phyloP scores from a whole-genome alignment of 192 early-diverging fungal species.

The Coemansia sp. region DNA sequence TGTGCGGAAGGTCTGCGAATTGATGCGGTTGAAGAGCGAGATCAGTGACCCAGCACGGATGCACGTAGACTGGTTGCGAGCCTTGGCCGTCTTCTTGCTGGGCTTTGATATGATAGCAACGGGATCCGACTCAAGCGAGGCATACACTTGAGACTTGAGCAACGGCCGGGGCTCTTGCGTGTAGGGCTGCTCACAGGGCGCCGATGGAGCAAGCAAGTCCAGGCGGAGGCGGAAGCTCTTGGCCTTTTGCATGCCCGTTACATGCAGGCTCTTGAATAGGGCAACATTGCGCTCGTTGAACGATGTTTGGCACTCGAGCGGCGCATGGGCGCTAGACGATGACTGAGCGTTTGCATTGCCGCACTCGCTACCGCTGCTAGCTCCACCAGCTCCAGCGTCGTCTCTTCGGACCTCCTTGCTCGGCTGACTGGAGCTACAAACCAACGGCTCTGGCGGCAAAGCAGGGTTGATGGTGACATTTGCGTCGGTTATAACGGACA shows the following conservation, averaged over 20 bases:
- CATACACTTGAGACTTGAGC: constrained; percentile 55
- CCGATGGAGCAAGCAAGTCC: constrained; percentile 58
- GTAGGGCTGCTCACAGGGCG: constrained; percentile 15
- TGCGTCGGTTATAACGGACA: constrained; percentile 66
- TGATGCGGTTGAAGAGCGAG: constrained; percentile 89
- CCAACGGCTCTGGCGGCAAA: neutral
- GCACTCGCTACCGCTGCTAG: constrained; percentile 5
- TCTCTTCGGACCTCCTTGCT: neutral
- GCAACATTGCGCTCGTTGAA: constrained; percentile 60
- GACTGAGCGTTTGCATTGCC: neutral
- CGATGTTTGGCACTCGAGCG: constrained; percentile 54
- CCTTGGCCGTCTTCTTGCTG: constrained; percentile 88
- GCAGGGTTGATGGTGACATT: constrained; percentile 53
- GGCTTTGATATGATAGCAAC: constrained; percentile 93
- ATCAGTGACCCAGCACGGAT: constrained; percentile 77
- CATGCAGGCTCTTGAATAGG: constrained; percentile 77
- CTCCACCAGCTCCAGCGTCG: neutral
- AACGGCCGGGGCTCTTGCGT: constrained; percentile 21
- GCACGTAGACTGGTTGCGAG: constrained; percentile 75
- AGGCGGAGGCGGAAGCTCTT: constrained; percentile 78
- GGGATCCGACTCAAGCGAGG: constrained; percentile 70
- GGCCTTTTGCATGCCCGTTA: constrained; percentile 78
- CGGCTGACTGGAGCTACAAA: neutral
- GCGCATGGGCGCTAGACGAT: constrained; percentile 53
- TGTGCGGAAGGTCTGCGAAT: constrained; percentile 89